A percentile compares a stretch with the other conserved stretches of the same genome.
Conservation (phyloP, 2,329 filamentous ascomycete species). For the Alternaria arborescens region DNA sequence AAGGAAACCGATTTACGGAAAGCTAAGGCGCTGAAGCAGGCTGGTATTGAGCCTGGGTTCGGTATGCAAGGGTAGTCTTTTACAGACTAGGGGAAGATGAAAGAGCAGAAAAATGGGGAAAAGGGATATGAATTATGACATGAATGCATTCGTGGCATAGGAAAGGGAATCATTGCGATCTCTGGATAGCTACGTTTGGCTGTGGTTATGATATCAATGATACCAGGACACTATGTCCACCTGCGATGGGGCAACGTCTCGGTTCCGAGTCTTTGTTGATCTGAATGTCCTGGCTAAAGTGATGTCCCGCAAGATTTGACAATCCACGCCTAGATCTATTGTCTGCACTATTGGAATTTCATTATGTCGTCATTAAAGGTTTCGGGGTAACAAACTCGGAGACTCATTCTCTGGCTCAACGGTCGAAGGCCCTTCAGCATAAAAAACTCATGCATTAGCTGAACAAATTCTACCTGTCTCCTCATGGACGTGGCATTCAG, state of each 20-base stretch:
- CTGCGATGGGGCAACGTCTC: constrained; percentile 10
- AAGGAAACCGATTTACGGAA: constrained; percentile 61
- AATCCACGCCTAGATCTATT: neutral
- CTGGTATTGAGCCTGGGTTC: constrained; percentile 69
- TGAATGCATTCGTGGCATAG: constrained; percentile 3
- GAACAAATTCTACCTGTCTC: neutral
- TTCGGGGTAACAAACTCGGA: neutral
- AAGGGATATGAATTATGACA: constrained; percentile 16
- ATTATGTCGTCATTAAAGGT: neutral
- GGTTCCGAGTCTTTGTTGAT: neutral
- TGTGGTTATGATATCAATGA: constrained; percentile 21
- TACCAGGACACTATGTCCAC: constrained; percentile 24
- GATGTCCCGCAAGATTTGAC: neutral
- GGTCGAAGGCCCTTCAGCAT: neutral
- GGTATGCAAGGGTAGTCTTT: constrained; percentile 72
- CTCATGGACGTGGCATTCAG: neutral
- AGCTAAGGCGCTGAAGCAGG: constrained; percentile 69
- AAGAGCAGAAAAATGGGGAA: neutral
- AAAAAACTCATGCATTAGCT: neutral
- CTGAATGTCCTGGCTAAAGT: neutral
- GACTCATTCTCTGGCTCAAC: neutral
- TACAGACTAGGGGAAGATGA: neutral
- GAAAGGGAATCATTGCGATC: neutral
- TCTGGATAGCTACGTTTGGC: constrained; percentile 16
- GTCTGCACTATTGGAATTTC: neutral